phyloP scores from a whole-genome alignment of 2,329 filamentous ascomycete species.

The Alternaria sp. region DNA sequence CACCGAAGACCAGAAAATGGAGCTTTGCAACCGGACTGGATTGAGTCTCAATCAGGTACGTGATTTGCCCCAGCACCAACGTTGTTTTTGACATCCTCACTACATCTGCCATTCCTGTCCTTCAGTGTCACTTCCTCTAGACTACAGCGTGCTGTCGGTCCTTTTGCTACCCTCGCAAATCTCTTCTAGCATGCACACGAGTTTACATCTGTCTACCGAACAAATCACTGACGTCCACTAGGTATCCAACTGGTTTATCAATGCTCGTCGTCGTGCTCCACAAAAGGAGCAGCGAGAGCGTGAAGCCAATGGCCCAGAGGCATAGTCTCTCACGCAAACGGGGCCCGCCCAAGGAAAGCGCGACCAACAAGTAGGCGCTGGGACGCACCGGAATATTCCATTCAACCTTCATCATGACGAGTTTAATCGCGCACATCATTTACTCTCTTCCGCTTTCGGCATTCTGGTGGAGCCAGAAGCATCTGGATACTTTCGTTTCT shows the following conservation, averaged over 20 bases:
- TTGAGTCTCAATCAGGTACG: slow-evolving; percentile 75
- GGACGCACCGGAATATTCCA: neutral
- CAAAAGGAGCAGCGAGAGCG: slow-evolving; percentile 39
- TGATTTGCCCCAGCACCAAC: slow-evolving; percentile 3
- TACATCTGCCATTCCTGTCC: slow-evolving; percentile 26
- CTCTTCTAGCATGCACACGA: neutral
- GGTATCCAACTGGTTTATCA: slow-evolving; percentile 85
- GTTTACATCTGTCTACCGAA: neutral
- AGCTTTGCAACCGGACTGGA: slow-evolving; percentile 76
- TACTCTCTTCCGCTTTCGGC: neutral
- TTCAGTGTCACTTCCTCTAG: slow-evolving; percentile 8
- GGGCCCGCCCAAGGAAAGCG: neutral
- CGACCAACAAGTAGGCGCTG: neutral
- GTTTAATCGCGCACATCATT: neutral
- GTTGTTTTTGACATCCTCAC: slow-evolving; percentile 51
- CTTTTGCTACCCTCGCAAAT: neutral
- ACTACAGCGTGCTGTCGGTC: slow-evolving; percentile 8
- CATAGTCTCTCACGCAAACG: neutral
- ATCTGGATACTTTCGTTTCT: neutral
- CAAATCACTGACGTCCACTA: slow-evolving; percentile 25
- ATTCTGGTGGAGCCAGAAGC: neutral
- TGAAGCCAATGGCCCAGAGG: slow-evolving; percentile 24
- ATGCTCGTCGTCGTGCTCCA: slow-evolving; percentile 67
- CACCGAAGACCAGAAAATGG: slow-evolving; percentile 85
- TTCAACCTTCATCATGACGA: neutral